phyloP scores from a whole-genome alignment of 208 protist species.

The Leishmania mexicana region DNA sequence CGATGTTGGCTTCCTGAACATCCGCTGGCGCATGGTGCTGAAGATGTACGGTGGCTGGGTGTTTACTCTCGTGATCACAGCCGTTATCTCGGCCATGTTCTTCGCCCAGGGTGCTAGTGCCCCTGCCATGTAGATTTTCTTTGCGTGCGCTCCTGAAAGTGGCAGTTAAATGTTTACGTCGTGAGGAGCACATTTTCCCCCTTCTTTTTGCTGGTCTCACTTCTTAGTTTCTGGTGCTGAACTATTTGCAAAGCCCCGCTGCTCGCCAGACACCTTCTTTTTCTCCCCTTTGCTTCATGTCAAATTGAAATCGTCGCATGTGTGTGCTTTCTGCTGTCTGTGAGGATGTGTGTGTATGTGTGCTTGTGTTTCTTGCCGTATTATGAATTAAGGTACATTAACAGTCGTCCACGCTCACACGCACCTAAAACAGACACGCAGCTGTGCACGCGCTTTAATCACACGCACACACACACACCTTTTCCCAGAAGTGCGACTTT shows the following conservation, averaged over 20 bases:
- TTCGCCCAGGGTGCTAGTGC: constrained; percentile 65
- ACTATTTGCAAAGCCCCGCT: background rate
- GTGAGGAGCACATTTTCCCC: background rate
- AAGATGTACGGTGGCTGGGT: constrained; percentile 75
- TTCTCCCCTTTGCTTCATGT: background rate
- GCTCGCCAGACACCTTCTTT: background rate
- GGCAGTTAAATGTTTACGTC: background rate
- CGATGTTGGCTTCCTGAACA: constrained; percentile 53
- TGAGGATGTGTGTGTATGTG: background rate
- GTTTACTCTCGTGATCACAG: constrained; percentile 51
- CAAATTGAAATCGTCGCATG: background rate
- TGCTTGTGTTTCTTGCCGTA: background rate
- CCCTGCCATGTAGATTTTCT: constrained; percentile 22
- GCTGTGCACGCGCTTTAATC: background rate
- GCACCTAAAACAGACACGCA: background rate
- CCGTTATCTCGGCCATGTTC: constrained; percentile 48
- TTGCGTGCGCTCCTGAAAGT: background rate
- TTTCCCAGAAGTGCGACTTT: background rate
- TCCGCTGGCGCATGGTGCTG: constrained; percentile 65
- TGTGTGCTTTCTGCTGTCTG: background rate
- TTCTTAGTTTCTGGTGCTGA: background rate
- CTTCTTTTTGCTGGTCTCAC: background rate
- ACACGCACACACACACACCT: background rate
- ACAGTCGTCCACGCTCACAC: background rate
- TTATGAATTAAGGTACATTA: background rate